Percentiles rank a stretch among this genome's conserved stretches.
Evolutionary conservation across 306 rosid genomes (phyloP).

Genomic region (Trichosanthes cucumerina): DNA sequence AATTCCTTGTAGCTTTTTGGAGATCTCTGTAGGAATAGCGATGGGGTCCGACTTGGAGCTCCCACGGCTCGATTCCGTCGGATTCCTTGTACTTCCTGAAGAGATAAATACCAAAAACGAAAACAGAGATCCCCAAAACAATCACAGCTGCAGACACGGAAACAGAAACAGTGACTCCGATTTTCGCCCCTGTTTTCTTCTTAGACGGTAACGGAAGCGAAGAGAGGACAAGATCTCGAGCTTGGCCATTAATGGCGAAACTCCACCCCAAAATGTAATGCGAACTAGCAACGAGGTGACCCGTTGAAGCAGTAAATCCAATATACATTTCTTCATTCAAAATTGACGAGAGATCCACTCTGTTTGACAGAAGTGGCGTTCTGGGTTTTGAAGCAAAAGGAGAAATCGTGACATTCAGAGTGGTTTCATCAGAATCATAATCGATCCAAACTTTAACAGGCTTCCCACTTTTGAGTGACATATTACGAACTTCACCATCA

Average conservation of each 20-base stretch:
- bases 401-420: not conserved
- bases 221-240: slow-evolving; percentile 1
- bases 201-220: not conserved
- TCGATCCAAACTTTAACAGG: slow-evolving; percentile 11
- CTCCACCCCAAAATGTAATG: slow-evolving; percentile 14
- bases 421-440: not conserved
- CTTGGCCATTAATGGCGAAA: slow-evolving; percentile 13
- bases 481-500: not conserved
- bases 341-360: slow-evolving; percentile 8
- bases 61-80: slow-evolving; percentile 12
- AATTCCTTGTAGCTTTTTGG: slow-evolving; percentile 9
- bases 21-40: slow-evolving; percentile 12
- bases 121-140: not conserved
- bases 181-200: not conserved
- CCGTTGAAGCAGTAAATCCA: slow-evolving; percentile 11
- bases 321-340: slow-evolving; percentile 5
- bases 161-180: not conserved
- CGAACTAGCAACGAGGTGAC: not conserved
- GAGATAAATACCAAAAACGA: not conserved
- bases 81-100: not conserved
- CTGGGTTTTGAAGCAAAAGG: slow-evolving; percentile 5
- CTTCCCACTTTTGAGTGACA: not conserved
- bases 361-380: not conserved
- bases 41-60: slow-evolving; percentile 10
- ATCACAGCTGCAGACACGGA: not conserved